Conservation (phyloP, 345 rosid species). For the Dipteronia sinensis region DNA sequence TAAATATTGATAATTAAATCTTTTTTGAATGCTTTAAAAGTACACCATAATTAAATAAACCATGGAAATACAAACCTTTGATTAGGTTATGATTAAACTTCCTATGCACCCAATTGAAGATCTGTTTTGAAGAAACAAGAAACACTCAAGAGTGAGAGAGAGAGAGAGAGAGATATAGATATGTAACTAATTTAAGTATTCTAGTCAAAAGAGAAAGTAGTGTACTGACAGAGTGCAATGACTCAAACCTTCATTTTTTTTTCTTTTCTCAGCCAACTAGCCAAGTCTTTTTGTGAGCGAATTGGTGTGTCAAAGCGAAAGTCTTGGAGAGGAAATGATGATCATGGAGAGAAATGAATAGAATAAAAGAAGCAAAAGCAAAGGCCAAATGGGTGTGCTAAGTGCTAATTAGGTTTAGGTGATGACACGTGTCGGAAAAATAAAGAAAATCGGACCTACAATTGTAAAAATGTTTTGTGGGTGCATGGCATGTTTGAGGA, state of each 20-base stretch:
- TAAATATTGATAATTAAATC: no score
- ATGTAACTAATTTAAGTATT: no score
- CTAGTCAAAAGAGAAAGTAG: neutral
- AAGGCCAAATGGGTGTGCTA: conserved; percentile 20
- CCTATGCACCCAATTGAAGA: conserved; percentile 91
- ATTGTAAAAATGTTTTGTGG: conserved; percentile 25
- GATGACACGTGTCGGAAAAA: conserved; percentile 39
- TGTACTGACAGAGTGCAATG: neutral
- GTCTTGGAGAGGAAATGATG: neutral
- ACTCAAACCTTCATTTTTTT: conserved; percentile 53
- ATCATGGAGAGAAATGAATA: neutral
- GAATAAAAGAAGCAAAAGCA: neutral
- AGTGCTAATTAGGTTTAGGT: conserved; percentile 9
- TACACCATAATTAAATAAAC: neutral
- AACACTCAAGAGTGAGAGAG: conserved; percentile 11
- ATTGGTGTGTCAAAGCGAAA: conserved; percentile 19
- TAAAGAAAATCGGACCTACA: conserved; percentile 31
- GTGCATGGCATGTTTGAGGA: conserved; percentile 45
- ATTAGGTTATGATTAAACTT: conserved; percentile 58
- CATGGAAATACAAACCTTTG: conserved; percentile 51
- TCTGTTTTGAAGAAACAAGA: conserved; percentile 37
- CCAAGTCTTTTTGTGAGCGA: conserved; percentile 25
- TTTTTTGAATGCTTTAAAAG: neutral
- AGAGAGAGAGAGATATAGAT: neutral
- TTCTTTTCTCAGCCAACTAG: neutral